phyloP scores from a whole-genome alignment of 192 early-diverging fungal species.

The Dissophora ornata region DNA sequence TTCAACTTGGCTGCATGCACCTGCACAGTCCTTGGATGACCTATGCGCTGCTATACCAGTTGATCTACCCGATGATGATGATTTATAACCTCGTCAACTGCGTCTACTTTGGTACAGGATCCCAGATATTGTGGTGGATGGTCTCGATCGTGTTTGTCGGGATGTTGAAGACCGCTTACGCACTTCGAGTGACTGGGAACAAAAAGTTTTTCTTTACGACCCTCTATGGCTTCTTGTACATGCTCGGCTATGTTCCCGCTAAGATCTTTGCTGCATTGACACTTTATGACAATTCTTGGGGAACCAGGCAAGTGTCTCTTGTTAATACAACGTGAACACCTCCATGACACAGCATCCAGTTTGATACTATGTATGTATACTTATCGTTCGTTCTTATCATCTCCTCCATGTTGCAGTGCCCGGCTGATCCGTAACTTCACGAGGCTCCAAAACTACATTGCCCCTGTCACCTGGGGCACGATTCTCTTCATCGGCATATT shows the following conservation, averaged over 20 bases:
- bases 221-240: constrained; percentile 63
- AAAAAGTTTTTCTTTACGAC: constrained; percentile 60
- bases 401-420: constrained; percentile 18
- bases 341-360: no score
- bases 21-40: constrained; percentile 72
- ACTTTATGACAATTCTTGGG: constrained; percentile 70
- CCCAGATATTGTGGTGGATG: constrained; percentile 56
- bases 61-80: constrained; percentile 71
- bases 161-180: constrained; percentile 59
- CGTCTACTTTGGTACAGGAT: constrained; percentile 47
- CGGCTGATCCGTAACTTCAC: constrained; percentile 50
- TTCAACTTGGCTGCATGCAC: constrained; percentile 60
- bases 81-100: constrained; percentile 62
- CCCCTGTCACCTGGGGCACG: constrained; percentile 37
- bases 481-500: constrained; percentile 42
- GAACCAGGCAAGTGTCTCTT: constrained; percentile 52
- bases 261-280: constrained; percentile 68
- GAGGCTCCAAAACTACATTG: constrained; percentile 39
- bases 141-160: constrained; percentile 58
- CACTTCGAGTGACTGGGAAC: constrained; percentile 48
- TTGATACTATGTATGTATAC: background rate
- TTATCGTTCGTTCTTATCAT: background rate
- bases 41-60: constrained; percentile 67
- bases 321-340: no score
- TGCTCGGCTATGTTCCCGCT: constrained; percentile 66